Conservation (phyloP, 1,284 basidiomycete genomes). For the Trichosporon asahii region DNA sequence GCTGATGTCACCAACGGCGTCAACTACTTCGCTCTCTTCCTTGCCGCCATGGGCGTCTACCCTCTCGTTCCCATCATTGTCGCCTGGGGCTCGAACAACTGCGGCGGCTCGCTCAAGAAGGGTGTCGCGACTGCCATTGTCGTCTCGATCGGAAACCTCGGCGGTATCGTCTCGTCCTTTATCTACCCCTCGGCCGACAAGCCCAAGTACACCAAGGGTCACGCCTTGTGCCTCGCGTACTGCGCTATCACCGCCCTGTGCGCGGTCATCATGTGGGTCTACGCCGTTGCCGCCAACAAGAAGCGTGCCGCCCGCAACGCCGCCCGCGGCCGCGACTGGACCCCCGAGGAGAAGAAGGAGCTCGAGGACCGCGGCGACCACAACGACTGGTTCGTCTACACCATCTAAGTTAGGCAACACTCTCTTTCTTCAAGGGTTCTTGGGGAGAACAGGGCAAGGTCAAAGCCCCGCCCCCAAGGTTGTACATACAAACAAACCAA, state of each 20-base stretch:
- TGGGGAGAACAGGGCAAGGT: background rate
- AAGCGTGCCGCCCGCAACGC: conserved; percentile 32
- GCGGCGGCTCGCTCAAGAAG: conserved; percentile 59
- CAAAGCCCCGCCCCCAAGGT: background rate
- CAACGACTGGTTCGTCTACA: conserved; percentile 42
- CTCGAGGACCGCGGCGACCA: conserved; percentile 40
- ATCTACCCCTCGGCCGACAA: conserved; percentile 48
- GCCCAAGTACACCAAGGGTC: conserved; percentile 34
- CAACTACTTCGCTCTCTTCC: conserved; percentile 58
- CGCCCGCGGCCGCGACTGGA: conserved; percentile 33
- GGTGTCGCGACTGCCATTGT: conserved; percentile 60
- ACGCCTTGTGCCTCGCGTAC: conserved; percentile 39
- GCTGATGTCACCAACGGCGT: conserved; percentile 45
- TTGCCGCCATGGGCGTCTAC: conserved; percentile 60
- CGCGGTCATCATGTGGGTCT: conserved; percentile 29
- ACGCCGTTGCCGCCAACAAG: conserved; percentile 30
- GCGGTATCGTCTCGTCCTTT: conserved; percentile 56
- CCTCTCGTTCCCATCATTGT: conserved; percentile 58
- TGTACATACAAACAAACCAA: background rate
- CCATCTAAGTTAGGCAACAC: conserved; percentile 23
- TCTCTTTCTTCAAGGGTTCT: background rate
- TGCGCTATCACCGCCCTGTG: conserved; percentile 26
- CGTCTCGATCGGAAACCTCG: conserved; percentile 58
- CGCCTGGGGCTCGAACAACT: conserved; percentile 60
- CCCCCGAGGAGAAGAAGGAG: conserved; percentile 35